Base-by-base conservation (phyloP, 140 eudicot species). In the Bidens hawaiensis region DNA sequence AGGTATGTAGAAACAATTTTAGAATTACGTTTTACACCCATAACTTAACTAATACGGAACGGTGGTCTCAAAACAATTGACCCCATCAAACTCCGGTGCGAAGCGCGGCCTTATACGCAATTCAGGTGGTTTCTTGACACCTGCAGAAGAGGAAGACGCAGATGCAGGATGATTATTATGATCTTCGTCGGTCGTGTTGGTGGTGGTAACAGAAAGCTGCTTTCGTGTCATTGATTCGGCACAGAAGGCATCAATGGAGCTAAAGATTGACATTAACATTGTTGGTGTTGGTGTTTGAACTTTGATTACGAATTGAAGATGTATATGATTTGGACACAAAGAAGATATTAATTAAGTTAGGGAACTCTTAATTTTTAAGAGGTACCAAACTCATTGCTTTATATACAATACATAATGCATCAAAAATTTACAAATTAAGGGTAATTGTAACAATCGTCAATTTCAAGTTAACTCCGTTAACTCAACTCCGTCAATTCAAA, bases 21-120 rank as follows among this genome's bases (percentile, higher is more conserved):
- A 11, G 15, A 62, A 28, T 21, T 16, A 51, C 21, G 36, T 17
- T n/a, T n/a, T n/a, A 56, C 52, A 28, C 10, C 11, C 41, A 12
- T n/a, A 28, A 56, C n/a, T n/a, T 33, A 14, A 60, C 16, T 34
- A 27, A 47, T 61, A 81, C 7, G 93, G 86, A 12, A 87, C 26
- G 16, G 83, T 78, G 0, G 93, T 87, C 59, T 87, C 95, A 30
- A 83, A 87, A 62, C 95, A 87, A 73, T 78, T 55, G 12, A 87
- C 75, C 0, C 95, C 95, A 41, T 87, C 95, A 2, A 87, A 59
- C 78, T 87, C 95, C 56, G 82, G 84, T 9, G 95, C 93, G 36
- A 87, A 83, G 60, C 95, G 70, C 14, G 81, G 76, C 72, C 68
- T 33, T n/a, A 66, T 70, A 42, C 1, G 55, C 72, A 11, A 61